Base-by-base conservation (phyloP, 1,139 yeast species). In the Suhomyces bribrorum region DNA sequence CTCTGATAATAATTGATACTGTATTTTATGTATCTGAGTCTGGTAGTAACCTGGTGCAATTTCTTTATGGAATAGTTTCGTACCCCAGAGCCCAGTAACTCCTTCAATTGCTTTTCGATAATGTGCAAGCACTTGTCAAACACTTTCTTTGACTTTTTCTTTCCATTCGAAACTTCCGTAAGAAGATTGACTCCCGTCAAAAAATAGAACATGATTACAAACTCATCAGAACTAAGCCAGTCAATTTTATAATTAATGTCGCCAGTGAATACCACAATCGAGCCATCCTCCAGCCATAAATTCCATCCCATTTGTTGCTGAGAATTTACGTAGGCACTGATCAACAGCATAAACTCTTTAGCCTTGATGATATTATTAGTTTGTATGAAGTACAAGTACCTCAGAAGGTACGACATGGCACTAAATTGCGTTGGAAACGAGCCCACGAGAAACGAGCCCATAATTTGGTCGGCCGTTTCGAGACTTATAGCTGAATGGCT, bases 211-310 rank as follows among this genome's bases (percentile, higher is more conserved):
- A 65, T 39, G 13, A 70, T 53, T 3, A 64, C 59, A 48, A 71
- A 73, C 41, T 75, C 78, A 29, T 64, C 66, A 2, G 66, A 56
- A 24, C 64, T 61, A 14, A 75, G 44, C 79, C 80, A 75, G 6
- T 49, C 45, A 12, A 66, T 45, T 31, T 45, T 49, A 42, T 43
- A 50, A 14, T 37, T 30, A 12, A 49, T 13, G n/a, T 32, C 35
- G 4, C 37, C 40, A 1, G 48, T 34, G 3, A 40, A 29, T 2
- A 64, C 31, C 6, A 15, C 32, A 32, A 64, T 53, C 3, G 45
- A 36, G 1, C 69, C 68, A 36, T 59, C 55, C 18, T 49, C 50
- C 12, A 34, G 43, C 72, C 69, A 63, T 7, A 31, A n/a, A 5
- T 34, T 11, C 63, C 64, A 61, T 11, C 41, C 36, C 3, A 38